Percentiles rank a stretch among this genome's conserved stretches.
Evolutionary conservation across 2,329 filamentous ascomycete genomes (phyloP).

Genomic region (Xylaria sp.): DNA sequence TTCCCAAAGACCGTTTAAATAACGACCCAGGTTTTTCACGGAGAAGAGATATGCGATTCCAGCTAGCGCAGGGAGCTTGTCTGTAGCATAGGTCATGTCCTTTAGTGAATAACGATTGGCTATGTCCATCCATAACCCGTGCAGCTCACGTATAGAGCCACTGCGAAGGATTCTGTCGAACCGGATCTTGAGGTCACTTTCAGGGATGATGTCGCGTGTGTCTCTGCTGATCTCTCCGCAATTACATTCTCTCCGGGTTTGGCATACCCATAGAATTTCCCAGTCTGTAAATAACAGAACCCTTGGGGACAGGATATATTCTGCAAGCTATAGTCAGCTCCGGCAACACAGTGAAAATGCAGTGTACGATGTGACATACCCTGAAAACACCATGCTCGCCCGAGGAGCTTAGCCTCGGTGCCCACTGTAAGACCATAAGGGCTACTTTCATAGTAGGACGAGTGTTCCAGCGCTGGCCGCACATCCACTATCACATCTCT

Average conservation of each 20-base stretch:
- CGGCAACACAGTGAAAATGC: constrained; percentile 23
- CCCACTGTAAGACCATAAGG: background rate
- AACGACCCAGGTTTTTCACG: background rate
- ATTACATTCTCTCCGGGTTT: constrained; percentile 30
- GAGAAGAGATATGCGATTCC: background rate
- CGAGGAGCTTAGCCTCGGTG: background rate
- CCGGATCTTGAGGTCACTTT: constrained; percentile 36
- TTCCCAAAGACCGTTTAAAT: background rate
- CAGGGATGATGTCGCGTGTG: constrained; percentile 30
- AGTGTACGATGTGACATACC: constrained; percentile 7
- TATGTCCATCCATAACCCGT: constrained; percentile 34
- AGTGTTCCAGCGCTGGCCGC: background rate
- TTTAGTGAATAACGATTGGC: constrained; percentile 3
- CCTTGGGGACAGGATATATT: constrained; percentile 37
- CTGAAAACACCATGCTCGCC: background rate
- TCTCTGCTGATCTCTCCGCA: constrained; percentile 36
- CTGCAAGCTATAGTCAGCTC: constrained; percentile 2
- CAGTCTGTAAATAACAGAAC: constrained; percentile 39
- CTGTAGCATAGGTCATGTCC: background rate
- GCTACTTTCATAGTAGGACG: background rate
- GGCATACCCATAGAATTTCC: constrained; percentile 40
- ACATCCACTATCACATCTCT: background rate
- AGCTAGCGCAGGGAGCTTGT: background rate
- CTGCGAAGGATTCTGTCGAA: constrained; percentile 29
- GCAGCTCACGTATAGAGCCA: constrained; percentile 11